phyloP scores from a whole-genome alignment of 768 basidiomycete genomes.

The Leccinum arenicola region DNA sequence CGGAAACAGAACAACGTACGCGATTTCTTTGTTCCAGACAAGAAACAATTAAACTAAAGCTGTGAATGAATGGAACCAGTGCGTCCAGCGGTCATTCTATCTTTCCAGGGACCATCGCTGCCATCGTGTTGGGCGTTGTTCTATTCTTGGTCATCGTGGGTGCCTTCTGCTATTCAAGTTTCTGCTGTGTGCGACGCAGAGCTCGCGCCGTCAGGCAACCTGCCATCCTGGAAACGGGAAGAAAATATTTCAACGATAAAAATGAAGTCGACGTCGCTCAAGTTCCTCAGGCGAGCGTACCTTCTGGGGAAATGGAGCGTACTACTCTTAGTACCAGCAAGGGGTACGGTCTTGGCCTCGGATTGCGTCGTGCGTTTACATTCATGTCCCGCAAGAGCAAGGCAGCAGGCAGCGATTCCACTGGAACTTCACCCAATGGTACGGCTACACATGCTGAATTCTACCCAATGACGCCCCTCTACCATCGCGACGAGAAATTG shows the following conservation, averaged over 20 bases:
- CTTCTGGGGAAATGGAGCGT: slow-evolving; percentile 26
- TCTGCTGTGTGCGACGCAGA: slow-evolving; percentile 49
- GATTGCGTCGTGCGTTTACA: slow-evolving; percentile 26
- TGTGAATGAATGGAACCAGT: slow-evolving; percentile 19
- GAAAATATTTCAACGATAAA: background rate
- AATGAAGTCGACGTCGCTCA: slow-evolving; percentile 10
- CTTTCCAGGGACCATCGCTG: slow-evolving; percentile 61
- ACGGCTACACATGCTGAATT: slow-evolving; percentile 12
- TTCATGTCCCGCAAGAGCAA: slow-evolving; percentile 27
- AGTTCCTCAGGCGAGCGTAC: slow-evolving; percentile 4
- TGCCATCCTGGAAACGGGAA: background rate
- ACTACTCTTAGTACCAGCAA: slow-evolving; percentile 30
- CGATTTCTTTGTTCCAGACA: slow-evolving; percentile 1
- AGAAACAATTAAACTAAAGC: background rate
- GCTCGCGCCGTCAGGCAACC: slow-evolving; percentile 26
- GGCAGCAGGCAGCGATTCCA: slow-evolving; percentile 17
- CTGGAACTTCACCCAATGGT: slow-evolving; percentile 14
- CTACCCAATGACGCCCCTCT: slow-evolving; percentile 22
- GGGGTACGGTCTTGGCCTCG: slow-evolving; percentile 34
- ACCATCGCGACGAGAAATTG: slow-evolving; percentile 28
- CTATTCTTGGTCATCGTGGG: slow-evolving; percentile 48
- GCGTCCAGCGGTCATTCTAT: slow-evolving; percentile 25
- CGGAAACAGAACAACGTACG: slow-evolving; percentile 34
- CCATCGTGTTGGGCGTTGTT: slow-evolving; percentile 56
- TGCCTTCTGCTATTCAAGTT: slow-evolving; percentile 42